These are phyloP conservation scores for Coemansia sp. DNA, from an alignment of 192 early-diverging fungal species.

Conservation along the genomic window DNA sequence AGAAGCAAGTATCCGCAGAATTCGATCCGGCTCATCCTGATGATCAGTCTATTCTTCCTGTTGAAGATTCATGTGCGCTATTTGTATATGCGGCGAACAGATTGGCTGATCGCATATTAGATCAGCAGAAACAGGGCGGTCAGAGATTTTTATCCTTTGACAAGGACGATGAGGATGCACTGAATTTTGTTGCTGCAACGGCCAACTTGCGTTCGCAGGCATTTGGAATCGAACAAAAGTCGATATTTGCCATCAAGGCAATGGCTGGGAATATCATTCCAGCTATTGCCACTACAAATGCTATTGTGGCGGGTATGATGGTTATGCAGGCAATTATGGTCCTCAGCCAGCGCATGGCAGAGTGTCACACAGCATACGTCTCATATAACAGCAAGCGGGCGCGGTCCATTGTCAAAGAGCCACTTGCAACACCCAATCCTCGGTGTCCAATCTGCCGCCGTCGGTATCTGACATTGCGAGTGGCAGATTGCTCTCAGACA, in stretches of 20 bases:
- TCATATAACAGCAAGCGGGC: constrained; percentile 60
- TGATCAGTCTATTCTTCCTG: constrained; percentile 70
- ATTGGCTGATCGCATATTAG: constrained; percentile 19
- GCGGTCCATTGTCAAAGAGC: constrained; percentile 65
- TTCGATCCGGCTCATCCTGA: constrained; percentile 45
- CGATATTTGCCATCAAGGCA: constrained; percentile 89
- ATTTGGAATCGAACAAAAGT: constrained; percentile 78
- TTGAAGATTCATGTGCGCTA: constrained; percentile 67
- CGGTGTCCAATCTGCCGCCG: constrained; percentile 76
- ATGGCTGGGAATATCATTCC: constrained; percentile 99
- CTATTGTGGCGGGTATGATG: constrained; percentile 92
- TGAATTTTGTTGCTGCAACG: constrained; percentile 93
- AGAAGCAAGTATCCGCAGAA: constrained; percentile 1
- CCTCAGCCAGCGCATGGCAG: constrained; percentile 24
- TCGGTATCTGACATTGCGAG: constrained; percentile 59
- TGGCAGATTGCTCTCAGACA: constrained; percentile 57
- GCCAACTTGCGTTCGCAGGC: constrained; percentile 82
- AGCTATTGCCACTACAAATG: constrained; percentile 97
- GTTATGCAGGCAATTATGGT: constrained; percentile 84
- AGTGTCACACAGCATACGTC: constrained; percentile 60
- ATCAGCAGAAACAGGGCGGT: not conserved
- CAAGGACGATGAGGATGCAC: constrained; percentile 89
- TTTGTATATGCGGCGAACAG: constrained; percentile 61
- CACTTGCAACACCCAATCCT: constrained; percentile 65
- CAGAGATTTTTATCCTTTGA: constrained; percentile 71